These are phyloP conservation scores for Solanum rostratum DNA, from an alignment of 257 asterid species.

Conservation along the genomic window DNA sequence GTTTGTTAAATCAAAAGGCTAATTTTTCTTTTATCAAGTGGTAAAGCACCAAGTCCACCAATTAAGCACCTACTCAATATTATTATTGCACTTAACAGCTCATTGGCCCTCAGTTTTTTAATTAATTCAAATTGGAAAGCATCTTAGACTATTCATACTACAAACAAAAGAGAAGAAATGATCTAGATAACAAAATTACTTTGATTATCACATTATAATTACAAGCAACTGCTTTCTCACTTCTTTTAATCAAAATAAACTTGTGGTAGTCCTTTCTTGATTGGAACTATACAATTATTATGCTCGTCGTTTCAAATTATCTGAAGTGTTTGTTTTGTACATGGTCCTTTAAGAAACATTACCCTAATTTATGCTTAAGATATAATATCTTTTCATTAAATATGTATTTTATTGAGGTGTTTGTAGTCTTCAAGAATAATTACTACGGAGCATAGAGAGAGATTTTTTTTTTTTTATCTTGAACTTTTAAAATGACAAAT, in stretches of 20 bases:
- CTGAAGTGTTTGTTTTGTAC: background rate
- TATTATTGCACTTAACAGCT: slow-evolving; percentile 9
- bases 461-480: background rate
- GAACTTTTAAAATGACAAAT: background rate
- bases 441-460: no score
- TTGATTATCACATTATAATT: background rate
- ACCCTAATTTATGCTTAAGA: background rate
- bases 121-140: background rate
- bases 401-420: no score
- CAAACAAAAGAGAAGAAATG: background rate
- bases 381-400: no score
- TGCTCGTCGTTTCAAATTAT: background rate
- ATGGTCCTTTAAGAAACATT: background rate
- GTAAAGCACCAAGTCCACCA: slow-evolving; percentile 21
- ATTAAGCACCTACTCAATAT: slow-evolving; percentile 19
- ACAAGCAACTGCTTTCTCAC: background rate
- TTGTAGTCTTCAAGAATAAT: background rate
- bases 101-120: slow-evolving; percentile 4
- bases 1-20: background rate
- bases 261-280: slow-evolving; percentile 17
- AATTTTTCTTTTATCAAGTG: background rate
- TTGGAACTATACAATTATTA: background rate
- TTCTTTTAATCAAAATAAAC: background rate
- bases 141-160: background rate
- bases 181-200: background rate